Evolutionary conservation across 2,329 filamentous ascomycete species (phyloP).

Genomic region (Grosmannia huntii): DNA sequence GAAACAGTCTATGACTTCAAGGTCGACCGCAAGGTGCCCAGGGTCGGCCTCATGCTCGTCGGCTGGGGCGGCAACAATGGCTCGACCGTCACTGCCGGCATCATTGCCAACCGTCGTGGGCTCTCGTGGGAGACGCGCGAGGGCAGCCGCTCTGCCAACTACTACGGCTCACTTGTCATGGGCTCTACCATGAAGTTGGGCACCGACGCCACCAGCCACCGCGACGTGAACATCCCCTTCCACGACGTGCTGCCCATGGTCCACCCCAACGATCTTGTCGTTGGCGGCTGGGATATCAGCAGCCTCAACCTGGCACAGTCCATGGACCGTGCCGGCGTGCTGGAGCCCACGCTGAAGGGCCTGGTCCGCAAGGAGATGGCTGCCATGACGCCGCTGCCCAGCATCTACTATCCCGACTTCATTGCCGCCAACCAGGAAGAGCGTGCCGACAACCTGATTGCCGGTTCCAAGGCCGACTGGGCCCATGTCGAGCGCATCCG

Average conservation of each 20-base stretch:
- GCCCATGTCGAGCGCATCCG: slow-evolving; percentile 89
- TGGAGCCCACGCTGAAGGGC: slow-evolving; percentile 87
- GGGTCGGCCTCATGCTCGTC: slow-evolving; percentile 93
- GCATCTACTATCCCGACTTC: slow-evolving; percentile 98
- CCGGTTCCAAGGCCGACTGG: slow-evolving; percentile 70
- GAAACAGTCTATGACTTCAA: slow-evolving; percentile 95
- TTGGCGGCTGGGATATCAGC: slow-evolving; percentile 98
- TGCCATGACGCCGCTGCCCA: slow-evolving; percentile 75
- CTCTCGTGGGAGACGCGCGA: slow-evolving; percentile 91
- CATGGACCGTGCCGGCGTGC: slow-evolving; percentile 91
- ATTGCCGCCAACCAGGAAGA: slow-evolving; percentile 98
- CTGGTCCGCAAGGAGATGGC: slow-evolving; percentile 90
- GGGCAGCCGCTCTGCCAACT: slow-evolving; percentile 75
- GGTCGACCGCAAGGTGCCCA: slow-evolving; percentile 84
- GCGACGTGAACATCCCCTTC: slow-evolving; percentile 95
- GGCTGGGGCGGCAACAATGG: slow-evolving; percentile 98
- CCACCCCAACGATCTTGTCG: slow-evolving; percentile 86
- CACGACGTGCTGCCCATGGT: slow-evolving; percentile 91
- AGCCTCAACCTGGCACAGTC: slow-evolving; percentile 74
- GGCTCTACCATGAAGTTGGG: slow-evolving; percentile 94
- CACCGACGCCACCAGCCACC: slow-evolving; percentile 65
- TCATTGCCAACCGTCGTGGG: slow-evolving; percentile 83
- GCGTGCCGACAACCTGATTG: slow-evolving; percentile 80
- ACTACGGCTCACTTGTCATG: slow-evolving; percentile 98
- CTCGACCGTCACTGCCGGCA: slow-evolving; percentile 90